Conservation (phyloP, 129 eudicot genomes). For the Dittrichia graveolens region DNA sequence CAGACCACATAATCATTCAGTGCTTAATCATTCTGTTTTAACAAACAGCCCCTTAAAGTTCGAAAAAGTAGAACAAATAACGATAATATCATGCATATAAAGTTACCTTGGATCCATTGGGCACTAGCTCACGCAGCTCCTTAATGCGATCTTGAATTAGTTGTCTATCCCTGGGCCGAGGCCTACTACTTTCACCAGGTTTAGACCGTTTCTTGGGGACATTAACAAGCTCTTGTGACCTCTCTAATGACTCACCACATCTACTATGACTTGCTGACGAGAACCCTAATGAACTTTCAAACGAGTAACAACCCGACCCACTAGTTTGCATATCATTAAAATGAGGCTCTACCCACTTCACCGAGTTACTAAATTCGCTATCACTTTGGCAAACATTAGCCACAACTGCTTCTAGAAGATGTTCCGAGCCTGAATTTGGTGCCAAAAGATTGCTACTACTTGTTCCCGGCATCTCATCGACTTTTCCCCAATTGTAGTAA, state of each 20-base stretch:
- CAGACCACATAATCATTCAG: too few relatives aligned
- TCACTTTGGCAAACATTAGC: conserved; percentile 60
- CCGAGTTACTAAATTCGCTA: conserved; percentile 41
- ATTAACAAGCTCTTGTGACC: conserved; percentile 53
- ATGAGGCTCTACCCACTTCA: conserved; percentile 43
- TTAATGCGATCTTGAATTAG: conserved; percentile 94
- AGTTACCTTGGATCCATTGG: conserved; percentile 90
- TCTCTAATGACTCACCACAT: conserved; percentile 62
- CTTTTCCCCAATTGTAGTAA: conserved; percentile 37
- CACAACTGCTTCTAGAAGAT: conserved; percentile 91
- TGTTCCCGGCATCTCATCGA: conserved; percentile 53
- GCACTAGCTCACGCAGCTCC: conserved; percentile 85
- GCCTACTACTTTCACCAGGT: conserved; percentile 80
- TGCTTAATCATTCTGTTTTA: too few relatives aligned
- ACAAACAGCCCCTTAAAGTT: too few relatives aligned
- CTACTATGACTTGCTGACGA: conserved; percentile 72
- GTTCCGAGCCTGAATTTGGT: conserved; percentile 52
- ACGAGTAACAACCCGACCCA: conserved; percentile 61
- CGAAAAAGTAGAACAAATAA: too few relatives aligned
- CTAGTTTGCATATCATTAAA: conserved; percentile 46
- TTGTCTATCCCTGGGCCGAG: conserved; percentile 89
- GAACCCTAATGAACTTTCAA: conserved; percentile 63
- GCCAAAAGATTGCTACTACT: conserved; percentile 44
- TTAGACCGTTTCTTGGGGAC: conserved; percentile 69
- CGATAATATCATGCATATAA: not conserved